A percentile compares a stretch with the other conserved stretches of the same genome.
These are phyloP conservation scores for Colletotrichum musae DNA, from an alignment of 2,329 filamentous ascomycete species.

Conservation along the genomic window DNA sequence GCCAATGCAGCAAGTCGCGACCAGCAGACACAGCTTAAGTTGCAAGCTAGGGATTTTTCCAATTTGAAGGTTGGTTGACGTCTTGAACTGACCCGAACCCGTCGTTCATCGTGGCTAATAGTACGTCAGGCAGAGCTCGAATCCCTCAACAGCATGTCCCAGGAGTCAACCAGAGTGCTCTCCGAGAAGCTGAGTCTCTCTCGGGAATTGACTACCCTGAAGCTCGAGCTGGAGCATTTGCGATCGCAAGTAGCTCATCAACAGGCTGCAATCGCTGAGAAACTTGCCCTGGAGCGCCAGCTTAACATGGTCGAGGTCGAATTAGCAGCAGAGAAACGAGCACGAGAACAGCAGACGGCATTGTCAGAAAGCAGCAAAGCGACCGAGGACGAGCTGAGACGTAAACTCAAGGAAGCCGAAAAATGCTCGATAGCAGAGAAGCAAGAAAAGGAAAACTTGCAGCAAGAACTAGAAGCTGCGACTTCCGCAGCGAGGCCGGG, in stretches of 20 bases:
- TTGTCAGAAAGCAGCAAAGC: conserved; percentile 22
- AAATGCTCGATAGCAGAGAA: conserved; percentile 52
- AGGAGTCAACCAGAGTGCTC: conserved; percentile 79
- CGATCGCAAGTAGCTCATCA: conserved; percentile 70
- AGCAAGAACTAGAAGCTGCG: conserved; percentile 62
- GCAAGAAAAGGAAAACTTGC: conserved; percentile 39
- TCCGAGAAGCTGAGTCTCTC: conserved; percentile 69
- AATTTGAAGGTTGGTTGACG: conserved; percentile 59
- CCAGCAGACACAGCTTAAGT: conserved; percentile 64
- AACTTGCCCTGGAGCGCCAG: conserved; percentile 84
- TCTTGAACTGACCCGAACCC: too few species aligned
- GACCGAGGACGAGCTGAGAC: conserved; percentile 54
- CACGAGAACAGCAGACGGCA: conserved; percentile 32
- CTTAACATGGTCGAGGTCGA: conserved; percentile 84
- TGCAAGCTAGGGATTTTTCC: conserved; percentile 64
- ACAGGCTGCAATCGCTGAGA: conserved; percentile 81
- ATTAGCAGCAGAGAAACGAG: conserved; percentile 80
- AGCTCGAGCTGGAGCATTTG: conserved; percentile 70
- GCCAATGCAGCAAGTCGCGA: conserved; percentile 58
- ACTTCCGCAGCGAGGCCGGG: conserved; percentile 73
- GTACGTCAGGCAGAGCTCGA: conserved; percentile 76
- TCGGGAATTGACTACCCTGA: conserved; percentile 66
- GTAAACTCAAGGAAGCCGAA: conserved; percentile 54
- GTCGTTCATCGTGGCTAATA: neutral
- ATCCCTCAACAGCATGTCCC: conserved; percentile 75